These are phyloP conservation scores for Beta vulgaris DNA, from an alignment of 148 eudicot species.

Conservation along the genomic window DNA sequence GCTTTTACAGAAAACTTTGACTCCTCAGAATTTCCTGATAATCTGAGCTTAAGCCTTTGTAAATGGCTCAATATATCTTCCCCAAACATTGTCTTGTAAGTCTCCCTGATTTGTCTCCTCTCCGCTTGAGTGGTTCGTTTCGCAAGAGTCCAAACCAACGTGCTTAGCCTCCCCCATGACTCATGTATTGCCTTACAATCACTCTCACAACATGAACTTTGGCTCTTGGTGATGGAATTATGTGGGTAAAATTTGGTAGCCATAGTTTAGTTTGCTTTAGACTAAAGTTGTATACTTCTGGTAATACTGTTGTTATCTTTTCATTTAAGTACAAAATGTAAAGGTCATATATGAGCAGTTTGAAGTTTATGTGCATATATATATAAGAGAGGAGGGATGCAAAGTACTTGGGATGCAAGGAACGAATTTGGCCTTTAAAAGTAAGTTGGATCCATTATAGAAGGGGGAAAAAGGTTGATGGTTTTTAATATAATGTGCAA, in stretches of 20 bases:
- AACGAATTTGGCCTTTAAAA: conserved; percentile 31
- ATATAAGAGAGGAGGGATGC: background rate
- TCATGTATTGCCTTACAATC: conserved; percentile 60
- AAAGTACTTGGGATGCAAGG: conserved; percentile 37
- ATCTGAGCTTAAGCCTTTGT: conserved; percentile 16
- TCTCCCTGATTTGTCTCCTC: conserved; percentile 42
- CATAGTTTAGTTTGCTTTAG: conserved; percentile 6
- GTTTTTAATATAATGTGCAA: background rate
- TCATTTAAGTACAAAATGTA: background rate
- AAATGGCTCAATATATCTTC: conserved; percentile 42
- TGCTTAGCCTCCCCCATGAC: conserved; percentile 32
- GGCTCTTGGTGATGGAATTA: background rate
- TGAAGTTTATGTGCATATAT: background rate
- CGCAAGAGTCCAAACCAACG: conserved; percentile 33
- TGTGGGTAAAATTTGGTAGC: conserved; percentile 9
- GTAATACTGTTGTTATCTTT: background rate
- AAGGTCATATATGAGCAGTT: background rate
- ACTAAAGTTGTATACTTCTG: background rate
- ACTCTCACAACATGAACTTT: conserved; percentile 32
- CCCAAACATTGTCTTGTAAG: conserved; percentile 51
- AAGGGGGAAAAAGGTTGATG: background rate
- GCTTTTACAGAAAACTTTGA: conserved; percentile 17
- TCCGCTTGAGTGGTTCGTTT: conserved; percentile 29
- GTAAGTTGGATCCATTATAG: conserved; percentile 25
- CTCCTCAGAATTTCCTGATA: conserved; percentile 15